Evolutionary conservation across 2,329 filamentous ascomycete genomes (phyloP).

Genomic region (Exophiala aquamarina): DNA sequence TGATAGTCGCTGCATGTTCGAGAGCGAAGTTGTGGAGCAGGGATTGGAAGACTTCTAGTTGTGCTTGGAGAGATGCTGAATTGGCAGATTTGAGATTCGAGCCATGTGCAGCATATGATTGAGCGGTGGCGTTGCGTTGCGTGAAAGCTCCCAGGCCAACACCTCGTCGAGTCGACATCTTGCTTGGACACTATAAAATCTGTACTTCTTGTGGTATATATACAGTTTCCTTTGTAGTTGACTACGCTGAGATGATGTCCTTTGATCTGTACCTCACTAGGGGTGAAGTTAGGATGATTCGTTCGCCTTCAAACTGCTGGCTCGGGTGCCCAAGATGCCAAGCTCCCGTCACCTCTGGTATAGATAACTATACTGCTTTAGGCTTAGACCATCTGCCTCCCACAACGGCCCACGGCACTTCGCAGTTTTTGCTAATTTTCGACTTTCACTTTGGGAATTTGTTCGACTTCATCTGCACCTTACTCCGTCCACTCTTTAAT

Average conservation of each 20-base stretch:
- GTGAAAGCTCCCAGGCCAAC: slow-evolving; percentile 90
- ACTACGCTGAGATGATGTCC: too few species aligned
- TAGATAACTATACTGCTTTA: too few species aligned
- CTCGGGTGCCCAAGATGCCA: too few species aligned
- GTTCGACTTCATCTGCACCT: slow-evolving; percentile 24
- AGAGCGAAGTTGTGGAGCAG: slow-evolving; percentile 92
- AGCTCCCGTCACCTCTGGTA: too few species aligned
- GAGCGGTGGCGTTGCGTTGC: slow-evolving; percentile 77
- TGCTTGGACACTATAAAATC: not conserved
- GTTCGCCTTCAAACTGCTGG: too few species aligned
- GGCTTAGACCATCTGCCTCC: too few species aligned
- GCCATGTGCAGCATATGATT: slow-evolving; percentile 89
- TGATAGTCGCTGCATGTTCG: slow-evolving; percentile 93
- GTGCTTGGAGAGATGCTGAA: slow-evolving; percentile 81
- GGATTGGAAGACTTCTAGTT: slow-evolving; percentile 93
- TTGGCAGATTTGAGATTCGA: slow-evolving; percentile 81
- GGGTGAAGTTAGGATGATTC: too few species aligned
- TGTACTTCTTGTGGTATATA: too few species aligned
- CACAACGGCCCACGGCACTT: not conserved
- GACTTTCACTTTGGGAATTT: not conserved
- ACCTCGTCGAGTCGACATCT: slow-evolving; percentile 55
- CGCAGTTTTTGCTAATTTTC: slow-evolving; percentile 2
- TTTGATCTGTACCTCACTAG: too few species aligned
- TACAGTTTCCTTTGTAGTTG: too few species aligned
- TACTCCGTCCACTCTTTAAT: slow-evolving; percentile 33